Conservation (phyloP, 2,329 filamentous ascomycete genomes). For the Mycosphaerella arachidis region DNA sequence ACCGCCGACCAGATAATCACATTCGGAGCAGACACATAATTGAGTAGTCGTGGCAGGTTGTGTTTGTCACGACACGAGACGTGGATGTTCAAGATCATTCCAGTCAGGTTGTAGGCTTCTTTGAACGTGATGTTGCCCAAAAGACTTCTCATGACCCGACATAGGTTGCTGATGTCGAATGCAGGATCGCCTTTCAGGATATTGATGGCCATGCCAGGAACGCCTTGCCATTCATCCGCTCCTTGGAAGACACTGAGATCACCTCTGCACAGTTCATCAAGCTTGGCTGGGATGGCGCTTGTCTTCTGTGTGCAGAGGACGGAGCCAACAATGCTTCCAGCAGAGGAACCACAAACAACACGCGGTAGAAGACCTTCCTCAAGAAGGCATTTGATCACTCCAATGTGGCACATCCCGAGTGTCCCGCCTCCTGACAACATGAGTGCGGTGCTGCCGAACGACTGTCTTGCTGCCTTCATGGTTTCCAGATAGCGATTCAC, state of each 20-base stretch:
- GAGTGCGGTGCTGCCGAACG: slow-evolving; percentile 22
- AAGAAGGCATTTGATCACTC: slow-evolving; percentile 20
- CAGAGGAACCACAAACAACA: slow-evolving; percentile 23
- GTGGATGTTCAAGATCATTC: slow-evolving; percentile 87
- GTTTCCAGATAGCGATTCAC: slow-evolving; percentile 12
- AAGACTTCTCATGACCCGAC: slow-evolving; percentile 72
- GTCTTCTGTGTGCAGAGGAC: slow-evolving; percentile 23
- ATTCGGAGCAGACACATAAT: slow-evolving; percentile 89
- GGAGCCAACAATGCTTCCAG: slow-evolving; percentile 23
- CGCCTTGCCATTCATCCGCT: slow-evolving; percentile 17
- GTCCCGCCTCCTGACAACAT: slow-evolving; percentile 25
- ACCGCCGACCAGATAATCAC: slow-evolving; percentile 96
- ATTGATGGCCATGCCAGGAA: slow-evolving; percentile 18
- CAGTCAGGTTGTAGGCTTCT: slow-evolving; percentile 91
- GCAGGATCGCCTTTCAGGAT: slow-evolving; percentile 18
- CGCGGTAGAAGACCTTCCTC: slow-evolving; percentile 18
- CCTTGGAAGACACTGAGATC: slow-evolving; percentile 22
- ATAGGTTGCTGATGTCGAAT: slow-evolving; percentile 71
- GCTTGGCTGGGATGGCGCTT: slow-evolving; percentile 13
- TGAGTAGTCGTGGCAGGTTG: slow-evolving; percentile 79
- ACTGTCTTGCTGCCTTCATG: slow-evolving; percentile 19
- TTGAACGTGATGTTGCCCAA: slow-evolving; percentile 91
- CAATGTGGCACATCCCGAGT: slow-evolving; percentile 24
- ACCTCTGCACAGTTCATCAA: slow-evolving; percentile 19
- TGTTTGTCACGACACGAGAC: slow-evolving; percentile 85